Evolutionary conservation across 805 yeast genomes (phyloP).

Genomic region (Nakazawaea laoshanensis): DNA sequence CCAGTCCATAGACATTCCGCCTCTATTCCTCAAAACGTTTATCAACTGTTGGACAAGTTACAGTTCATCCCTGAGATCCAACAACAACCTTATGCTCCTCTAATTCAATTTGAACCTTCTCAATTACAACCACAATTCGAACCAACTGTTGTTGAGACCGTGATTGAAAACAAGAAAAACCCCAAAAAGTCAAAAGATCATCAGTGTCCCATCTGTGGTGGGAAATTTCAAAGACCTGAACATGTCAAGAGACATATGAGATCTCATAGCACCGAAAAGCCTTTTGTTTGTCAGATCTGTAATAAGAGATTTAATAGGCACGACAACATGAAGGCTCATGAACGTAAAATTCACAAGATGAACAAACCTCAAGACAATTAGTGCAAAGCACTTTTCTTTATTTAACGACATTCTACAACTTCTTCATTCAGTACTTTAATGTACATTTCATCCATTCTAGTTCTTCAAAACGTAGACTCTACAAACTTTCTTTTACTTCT

Average conservation of each 20-base stretch:
- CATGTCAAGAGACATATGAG: constrained; percentile 62
- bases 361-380: too few species aligned
- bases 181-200: constrained; percentile 51
- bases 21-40: constrained; percentile 8
- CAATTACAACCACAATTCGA: background rate
- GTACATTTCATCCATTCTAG: too few species aligned
- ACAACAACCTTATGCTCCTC: constrained; percentile 9
- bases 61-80: constrained; percentile 9
- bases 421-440: too few species aligned
- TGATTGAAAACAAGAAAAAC: constrained; percentile 14
- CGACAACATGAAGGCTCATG: constrained; percentile 52
- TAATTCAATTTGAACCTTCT: constrained; percentile 3
- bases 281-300: constrained; percentile 44
- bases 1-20: constrained; percentile 2
- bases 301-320: constrained; percentile 50
- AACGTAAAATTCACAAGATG: constrained; percentile 46
- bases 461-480: too few species aligned
- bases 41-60: constrained; percentile 6
- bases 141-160: constrained; percentile 13
- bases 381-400: too few species aligned
- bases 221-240: constrained; percentile 60
- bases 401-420: too few species aligned
- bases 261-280: constrained; percentile 49
- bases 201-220: constrained; percentile 55
- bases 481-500: too few species aligned